Conservation (phyloP, 768 basidiomycete species). For the Clathrus columnatus region DNA sequence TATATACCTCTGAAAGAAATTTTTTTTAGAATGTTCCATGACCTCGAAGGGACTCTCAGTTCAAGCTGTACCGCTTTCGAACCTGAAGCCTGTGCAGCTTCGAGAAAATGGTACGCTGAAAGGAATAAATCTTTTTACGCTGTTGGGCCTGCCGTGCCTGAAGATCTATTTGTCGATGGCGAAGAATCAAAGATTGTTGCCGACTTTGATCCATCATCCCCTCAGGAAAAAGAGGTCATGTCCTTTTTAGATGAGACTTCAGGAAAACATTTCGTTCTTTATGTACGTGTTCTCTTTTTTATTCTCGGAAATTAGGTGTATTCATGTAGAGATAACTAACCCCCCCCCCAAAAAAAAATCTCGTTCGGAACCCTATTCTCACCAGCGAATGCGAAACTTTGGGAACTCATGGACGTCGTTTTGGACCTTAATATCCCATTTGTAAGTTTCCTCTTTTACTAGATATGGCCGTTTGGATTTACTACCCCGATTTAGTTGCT, state of each 20-base stretch:
- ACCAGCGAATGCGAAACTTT: slow-evolving; percentile 13
- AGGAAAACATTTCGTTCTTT: slow-evolving; percentile 16
- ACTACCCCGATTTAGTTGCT: slow-evolving; percentile 11
- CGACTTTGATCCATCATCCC: too few species aligned
- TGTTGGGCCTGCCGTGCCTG: slow-evolving; percentile 14
- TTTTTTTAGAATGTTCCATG: background rate
- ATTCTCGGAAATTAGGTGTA: background rate
- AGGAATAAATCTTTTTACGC: slow-evolving; percentile 10
- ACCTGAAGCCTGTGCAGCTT: slow-evolving; percentile 12
- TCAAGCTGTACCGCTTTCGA: slow-evolving; percentile 15
- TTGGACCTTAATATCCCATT: slow-evolving; percentile 18
- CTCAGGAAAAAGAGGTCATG: too few species aligned
- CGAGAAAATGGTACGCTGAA: slow-evolving; percentile 11
- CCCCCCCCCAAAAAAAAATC: slow-evolving; percentile 12
- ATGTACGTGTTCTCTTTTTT: slow-evolving; percentile 12
- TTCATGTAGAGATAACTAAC: background rate
- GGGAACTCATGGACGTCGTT: slow-evolving; percentile 16
- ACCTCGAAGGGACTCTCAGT: slow-evolving; percentile 14
- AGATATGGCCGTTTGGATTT: background rate
- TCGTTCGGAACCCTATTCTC: slow-evolving; percentile 19
- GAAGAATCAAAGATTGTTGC: too few species aligned
- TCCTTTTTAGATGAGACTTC: too few species aligned
- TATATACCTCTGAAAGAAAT: too few species aligned
- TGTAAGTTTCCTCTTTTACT: slow-evolving; percentile 9
- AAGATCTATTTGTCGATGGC: background rate